Percentiles rank a stretch among this genome's conserved stretches.
phyloP scores from a whole-genome alignment of 2,329 filamentous ascomycete species.

The Chalara sp. region DNA sequence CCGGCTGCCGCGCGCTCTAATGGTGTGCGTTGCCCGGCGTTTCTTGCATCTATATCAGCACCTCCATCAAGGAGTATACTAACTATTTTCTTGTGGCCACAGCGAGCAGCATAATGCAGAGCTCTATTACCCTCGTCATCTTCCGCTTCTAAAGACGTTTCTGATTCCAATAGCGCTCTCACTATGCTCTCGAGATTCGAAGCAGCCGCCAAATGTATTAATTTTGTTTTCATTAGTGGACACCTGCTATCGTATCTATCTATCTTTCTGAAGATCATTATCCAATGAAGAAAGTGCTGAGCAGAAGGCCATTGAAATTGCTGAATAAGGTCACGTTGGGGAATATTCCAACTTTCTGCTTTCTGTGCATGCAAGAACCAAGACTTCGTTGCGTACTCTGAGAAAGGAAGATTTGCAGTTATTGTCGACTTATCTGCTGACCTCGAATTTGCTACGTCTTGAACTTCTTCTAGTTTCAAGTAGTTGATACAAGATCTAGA shows the following conservation, averaged over 20 bases:
- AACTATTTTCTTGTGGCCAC: conserved; percentile 4
- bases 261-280: background rate
- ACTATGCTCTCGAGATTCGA: conserved; percentile 6
- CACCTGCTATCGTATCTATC: background rate
- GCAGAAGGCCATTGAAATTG: background rate
- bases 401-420: background rate
- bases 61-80: conserved; percentile 7
- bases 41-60: conserved; percentile 2
- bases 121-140: conserved; percentile 4
- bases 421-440: background rate
- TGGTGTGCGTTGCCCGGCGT: background rate
- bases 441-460: background rate
- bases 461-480: conserved; percentile 3
- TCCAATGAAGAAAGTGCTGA: background rate
- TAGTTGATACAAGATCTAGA: conserved; percentile 11
- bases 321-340: background rate
- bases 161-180: background rate
- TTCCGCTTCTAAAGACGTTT: conserved; percentile 1
- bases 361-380: too few relatives aligned
- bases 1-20: conserved; percentile 2
- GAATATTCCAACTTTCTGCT: too few relatives aligned
- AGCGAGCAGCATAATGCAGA: conserved; percentile 3
- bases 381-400: background rate
- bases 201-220: conserved; percentile 8
- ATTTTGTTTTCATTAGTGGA: conserved; percentile 1